Conservation (phyloP, 2,329 filamentous ascomycete genomes). For the Colletotrichum caudatum region DNA sequence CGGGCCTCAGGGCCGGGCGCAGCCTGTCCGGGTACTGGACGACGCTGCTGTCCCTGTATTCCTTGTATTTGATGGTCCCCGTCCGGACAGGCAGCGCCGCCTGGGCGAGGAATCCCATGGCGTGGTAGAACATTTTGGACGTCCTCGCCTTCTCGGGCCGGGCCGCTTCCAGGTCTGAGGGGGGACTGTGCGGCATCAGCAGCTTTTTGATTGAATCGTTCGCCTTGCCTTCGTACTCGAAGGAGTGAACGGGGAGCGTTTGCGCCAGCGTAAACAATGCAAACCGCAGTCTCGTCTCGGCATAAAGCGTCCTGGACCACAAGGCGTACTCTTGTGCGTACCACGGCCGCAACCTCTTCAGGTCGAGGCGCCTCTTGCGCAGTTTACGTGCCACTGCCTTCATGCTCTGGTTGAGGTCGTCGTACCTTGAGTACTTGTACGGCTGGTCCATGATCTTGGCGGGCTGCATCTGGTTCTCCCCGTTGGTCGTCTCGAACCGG, state of each 20-base stretch:
- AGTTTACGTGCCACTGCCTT: background rate
- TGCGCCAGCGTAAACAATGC: accelerated
- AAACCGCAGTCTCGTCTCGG: background rate
- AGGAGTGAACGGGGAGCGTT: background rate
- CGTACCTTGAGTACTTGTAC: background rate
- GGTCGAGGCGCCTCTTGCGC: background rate
- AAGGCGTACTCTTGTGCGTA: slow-evolving; percentile 1
- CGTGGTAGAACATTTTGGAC: slow-evolving; percentile 9
- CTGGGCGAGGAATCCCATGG: slow-evolving; percentile 7
- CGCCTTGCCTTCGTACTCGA: background rate
- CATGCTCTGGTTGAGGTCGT: background rate
- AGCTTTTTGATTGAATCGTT: background rate
- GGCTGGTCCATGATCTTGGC: background rate
- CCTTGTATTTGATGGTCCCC: background rate
- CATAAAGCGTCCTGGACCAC: slow-evolving; percentile 21
- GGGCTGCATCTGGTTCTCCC: background rate
- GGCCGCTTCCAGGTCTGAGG: background rate
- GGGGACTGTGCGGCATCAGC: background rate
- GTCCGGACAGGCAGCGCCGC: slow-evolving; percentile 13
- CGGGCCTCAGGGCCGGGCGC: background rate
- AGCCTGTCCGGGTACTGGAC: background rate
- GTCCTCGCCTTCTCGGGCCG: background rate
- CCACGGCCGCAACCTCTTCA: slow-evolving; percentile 16
- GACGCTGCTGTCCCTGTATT: background rate
- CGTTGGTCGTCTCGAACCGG: background rate